These are phyloP conservation scores for Boletus sp. DNA, from an alignment of 768 basidiomycete genomes.

Conservation along the genomic window DNA sequence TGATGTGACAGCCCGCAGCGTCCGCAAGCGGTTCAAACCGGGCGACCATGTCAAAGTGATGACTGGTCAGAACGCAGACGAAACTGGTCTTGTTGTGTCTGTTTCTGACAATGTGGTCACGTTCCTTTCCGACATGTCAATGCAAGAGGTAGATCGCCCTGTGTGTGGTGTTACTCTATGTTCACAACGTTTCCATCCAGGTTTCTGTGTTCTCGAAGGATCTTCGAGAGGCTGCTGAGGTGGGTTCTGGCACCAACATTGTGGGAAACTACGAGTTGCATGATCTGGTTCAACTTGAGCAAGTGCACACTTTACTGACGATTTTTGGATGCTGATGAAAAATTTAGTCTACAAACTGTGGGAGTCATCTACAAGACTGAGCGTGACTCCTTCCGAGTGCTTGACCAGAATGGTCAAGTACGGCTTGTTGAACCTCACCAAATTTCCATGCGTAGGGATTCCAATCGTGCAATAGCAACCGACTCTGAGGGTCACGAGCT, in stretches of 20 bases:
- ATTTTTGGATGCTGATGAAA: slow-evolving; percentile 10
- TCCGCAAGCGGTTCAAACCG: slow-evolving; percentile 91
- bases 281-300: slow-evolving; percentile 97
- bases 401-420: slow-evolving; percentile 91
- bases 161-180: not conserved
- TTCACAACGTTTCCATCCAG: slow-evolving; percentile 37
- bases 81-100: slow-evolving; percentile 93
- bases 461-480: slow-evolving; percentile 77
- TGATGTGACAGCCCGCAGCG: slow-evolving; percentile 81
- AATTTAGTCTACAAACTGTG: slow-evolving; percentile 77
- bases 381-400: slow-evolving; percentile 89
- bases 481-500: slow-evolving; percentile 89
- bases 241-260: slow-evolving; percentile 85
- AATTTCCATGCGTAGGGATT: slow-evolving; percentile 87
- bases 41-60: slow-evolving; percentile 99
- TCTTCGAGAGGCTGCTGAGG: slow-evolving; percentile 94
- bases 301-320: slow-evolving; percentile 31
- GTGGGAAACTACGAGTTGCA: slow-evolving; percentile 95
- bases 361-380: slow-evolving; percentile 98
- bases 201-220: slow-evolving; percentile 98
- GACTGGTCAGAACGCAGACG: slow-evolving; percentile 90
- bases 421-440: slow-evolving; percentile 91
- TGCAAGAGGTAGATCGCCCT: slow-evolving; percentile 74
- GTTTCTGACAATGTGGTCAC: slow-evolving; percentile 90
- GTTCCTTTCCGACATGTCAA: slow-evolving; percentile 94